Evolutionary conservation across 2,329 filamentous ascomycete species (phyloP).

Genomic region (Colletotrichum sansevieriae): DNA sequence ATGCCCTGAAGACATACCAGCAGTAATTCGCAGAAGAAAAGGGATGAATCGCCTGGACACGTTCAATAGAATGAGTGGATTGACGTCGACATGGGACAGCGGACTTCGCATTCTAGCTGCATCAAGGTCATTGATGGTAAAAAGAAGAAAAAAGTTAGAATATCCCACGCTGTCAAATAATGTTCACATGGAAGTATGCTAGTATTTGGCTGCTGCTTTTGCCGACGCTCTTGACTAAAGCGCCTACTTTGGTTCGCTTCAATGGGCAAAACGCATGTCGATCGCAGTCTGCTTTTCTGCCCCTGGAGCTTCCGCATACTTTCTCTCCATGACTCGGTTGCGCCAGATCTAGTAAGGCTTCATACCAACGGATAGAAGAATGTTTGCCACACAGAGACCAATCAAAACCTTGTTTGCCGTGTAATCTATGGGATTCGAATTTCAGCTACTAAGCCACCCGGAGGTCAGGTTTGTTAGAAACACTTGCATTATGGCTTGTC

Average conservation of each 20-base stretch:
- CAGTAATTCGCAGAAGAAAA: not conserved
- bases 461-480: too few species aligned
- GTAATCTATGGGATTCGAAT: not conserved
- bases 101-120: not conserved
- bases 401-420: not conserved
- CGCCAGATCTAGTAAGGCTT: constrained; percentile 51
- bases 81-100: not conserved
- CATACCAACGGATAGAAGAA: constrained; percentile 53
- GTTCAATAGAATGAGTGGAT: not conserved
- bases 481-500: constrained; percentile 57
- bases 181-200: not conserved
- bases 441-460: not conserved
- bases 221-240: not conserved
- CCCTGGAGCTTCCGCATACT: not conserved
- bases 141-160: too few species aligned
- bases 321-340: constrained; percentile 42
- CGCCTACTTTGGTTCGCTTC: too few species aligned
- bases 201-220: not conserved
- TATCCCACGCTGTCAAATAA: not conserved
- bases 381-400: constrained; percentile 40
- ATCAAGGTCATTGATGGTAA: not conserved
- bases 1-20: not conserved
- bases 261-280: not conserved
- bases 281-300: constrained; percentile 10
- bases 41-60: not conserved